Base-by-base conservation (phyloP, 2,329 filamentous ascomycete species). In the Cercospora sesami region DNA sequence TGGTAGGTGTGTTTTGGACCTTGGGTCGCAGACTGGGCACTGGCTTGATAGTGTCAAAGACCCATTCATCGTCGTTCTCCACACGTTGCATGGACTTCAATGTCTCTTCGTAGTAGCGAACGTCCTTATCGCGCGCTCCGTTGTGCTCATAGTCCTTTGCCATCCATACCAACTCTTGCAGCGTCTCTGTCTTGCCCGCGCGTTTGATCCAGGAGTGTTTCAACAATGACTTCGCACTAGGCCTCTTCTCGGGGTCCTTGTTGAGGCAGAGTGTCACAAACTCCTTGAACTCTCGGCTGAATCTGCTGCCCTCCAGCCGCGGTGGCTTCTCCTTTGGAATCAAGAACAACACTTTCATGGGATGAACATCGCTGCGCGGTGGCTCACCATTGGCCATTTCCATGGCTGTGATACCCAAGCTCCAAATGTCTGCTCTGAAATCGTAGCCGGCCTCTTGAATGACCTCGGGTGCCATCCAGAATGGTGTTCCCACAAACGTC, bases 391-490 rank as follows among this genome's bases (percentile, higher is more conserved):
- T 88, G 36, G 92, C 91, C 83, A 97, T 86, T 79, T 97, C 93
- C 80, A 96, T 93, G 12, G 93, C 93, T 0, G 93, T 96, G 75
- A 97, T 96, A 7, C 93, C 93, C 55, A 97, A 81, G 0, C 92
- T 96, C 93, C 93, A 97, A 67, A 97, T 93, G 76, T 97, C 93
- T 5, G 93, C 93, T 80, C 95, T 95, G 82, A 92, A 95, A 79
- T 94, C 93, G 73, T 90, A 90, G 51, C 87, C 87, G 71, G 92
- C 88, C 80, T 96, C 93, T 78, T 96, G 90, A 73, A 97, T 97
- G 39, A 97, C 93, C 78, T 97, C 93, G 1, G 93, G 93, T 0
- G 93, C 93, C 93, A 97, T 96, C 93, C 93, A 97, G 78, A 96
- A 97, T 0, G 95, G 95, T 0, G 94, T 98, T 21, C 95, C 95